Evolutionary conservation across 2,329 filamentous ascomycete genomes (phyloP).

Genomic region (Paecilomyces dactylethromorphus): DNA sequence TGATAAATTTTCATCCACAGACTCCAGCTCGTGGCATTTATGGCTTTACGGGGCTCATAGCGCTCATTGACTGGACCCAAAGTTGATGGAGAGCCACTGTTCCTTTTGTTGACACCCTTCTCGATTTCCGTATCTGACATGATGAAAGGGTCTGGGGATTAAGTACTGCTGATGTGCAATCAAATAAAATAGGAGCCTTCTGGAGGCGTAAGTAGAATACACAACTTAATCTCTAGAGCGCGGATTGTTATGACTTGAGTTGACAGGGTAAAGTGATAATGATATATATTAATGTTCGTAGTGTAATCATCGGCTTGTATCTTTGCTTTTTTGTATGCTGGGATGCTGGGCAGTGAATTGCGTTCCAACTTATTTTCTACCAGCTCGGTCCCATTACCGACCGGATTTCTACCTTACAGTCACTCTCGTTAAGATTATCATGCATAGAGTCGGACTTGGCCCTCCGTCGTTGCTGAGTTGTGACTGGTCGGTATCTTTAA

Average conservation of each 20-base stretch:
- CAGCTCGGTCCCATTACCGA: too few species aligned
- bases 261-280: background rate
- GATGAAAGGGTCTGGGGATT: background rate
- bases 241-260: background rate
- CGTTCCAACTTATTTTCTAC: too few species aligned
- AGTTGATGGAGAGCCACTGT: background rate
- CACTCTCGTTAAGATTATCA: background rate
- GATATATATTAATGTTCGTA: background rate
- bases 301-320: background rate
- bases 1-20: slow-evolving; percentile 10
- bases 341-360: too few species aligned
- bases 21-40: slow-evolving; percentile 9
- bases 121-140: background rate
- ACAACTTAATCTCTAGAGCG: too few species aligned
- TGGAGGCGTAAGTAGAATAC: background rate
- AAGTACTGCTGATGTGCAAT: background rate
- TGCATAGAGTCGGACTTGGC: background rate
- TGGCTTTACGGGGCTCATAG: slow-evolving; percentile 1
- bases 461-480: background rate
- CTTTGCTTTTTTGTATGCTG: background rate
- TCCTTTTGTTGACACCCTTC: background rate
- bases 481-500: background rate
- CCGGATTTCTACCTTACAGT: too few species aligned
- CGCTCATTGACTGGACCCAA: background rate
- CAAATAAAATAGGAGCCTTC: background rate